phyloP scores from a whole-genome alignment of 306 rosid genomes.

The Rosa multiflora region DNA sequence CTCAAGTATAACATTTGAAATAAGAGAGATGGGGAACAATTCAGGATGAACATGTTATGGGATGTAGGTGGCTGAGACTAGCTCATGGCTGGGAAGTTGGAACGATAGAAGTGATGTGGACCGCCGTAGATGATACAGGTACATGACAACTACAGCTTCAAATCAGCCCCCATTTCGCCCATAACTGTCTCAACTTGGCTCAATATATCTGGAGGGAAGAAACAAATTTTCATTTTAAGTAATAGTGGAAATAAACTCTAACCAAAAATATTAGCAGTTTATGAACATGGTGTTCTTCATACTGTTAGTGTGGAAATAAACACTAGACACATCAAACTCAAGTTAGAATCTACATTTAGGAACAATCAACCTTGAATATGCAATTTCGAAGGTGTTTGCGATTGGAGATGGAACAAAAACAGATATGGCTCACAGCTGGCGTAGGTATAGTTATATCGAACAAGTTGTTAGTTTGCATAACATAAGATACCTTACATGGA shows the following conservation, averaged over 20 bases:
- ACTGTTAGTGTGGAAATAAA: neutral
- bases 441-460: no score
- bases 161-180: slow-evolving; percentile 60
- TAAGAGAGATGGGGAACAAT: neutral
- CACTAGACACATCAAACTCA: neutral
- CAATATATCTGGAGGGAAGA: slow-evolving; percentile 65
- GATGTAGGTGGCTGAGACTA: neutral
- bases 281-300: neutral
- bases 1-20: neutral
- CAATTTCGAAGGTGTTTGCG: no score
- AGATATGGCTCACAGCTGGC: no score
- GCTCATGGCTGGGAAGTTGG: slow-evolving; percentile 11
- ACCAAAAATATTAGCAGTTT: neutral
- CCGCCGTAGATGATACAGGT: slow-evolving; percentile 27
- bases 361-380: neutral
- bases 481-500: no score
- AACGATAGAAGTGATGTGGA: slow-evolving; percentile 1
- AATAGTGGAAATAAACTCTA: neutral
- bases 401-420: neutral
- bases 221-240: neutral
- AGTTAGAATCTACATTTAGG: neutral
- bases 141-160: slow-evolving; percentile 40
- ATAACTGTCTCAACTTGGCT: slow-evolving; percentile 77
- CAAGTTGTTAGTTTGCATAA: no score
- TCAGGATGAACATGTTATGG: slow-evolving; percentile 9